A percentile compares a stretch with the other conserved stretches of the same genome.
Evolutionary conservation across 2,329 filamentous ascomycete genomes (phyloP).

Genomic region (Endothia cerciana): DNA sequence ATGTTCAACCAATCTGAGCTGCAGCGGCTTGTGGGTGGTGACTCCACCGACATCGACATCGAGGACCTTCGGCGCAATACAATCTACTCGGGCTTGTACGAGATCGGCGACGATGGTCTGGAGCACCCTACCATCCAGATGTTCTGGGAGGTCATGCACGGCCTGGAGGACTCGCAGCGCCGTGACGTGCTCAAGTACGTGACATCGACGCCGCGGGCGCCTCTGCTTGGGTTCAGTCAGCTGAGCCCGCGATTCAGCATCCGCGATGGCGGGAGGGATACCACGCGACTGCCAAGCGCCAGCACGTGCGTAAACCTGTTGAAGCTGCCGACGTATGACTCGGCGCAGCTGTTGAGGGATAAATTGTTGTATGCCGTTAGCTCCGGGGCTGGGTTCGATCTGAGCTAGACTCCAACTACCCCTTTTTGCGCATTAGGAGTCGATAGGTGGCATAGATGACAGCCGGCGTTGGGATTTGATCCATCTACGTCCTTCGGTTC

Average conservation of each 20-base stretch:
- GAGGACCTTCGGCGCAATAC: slow-evolving; percentile 85
- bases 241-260: slow-evolving; percentile 88
- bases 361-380: slow-evolving; percentile 91
- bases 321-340: slow-evolving; percentile 84
- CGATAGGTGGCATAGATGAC: neutral
- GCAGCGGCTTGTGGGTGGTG: slow-evolving; percentile 89
- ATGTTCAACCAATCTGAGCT: slow-evolving; percentile 99
- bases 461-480: neutral
- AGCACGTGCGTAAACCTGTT: slow-evolving; percentile 96
- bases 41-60: slow-evolving; percentile 83
- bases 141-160: slow-evolving; percentile 89
- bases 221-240: slow-evolving; percentile 85
- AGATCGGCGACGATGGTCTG: slow-evolving; percentile 81
- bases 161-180: slow-evolving; percentile 75
- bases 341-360: slow-evolving; percentile 66
- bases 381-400: slow-evolving; percentile 89
- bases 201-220: slow-evolving; percentile 88
- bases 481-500: neutral
- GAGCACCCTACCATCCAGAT: slow-evolving; percentile 85
- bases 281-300: slow-evolving; percentile 82
- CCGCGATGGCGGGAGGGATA: slow-evolving; percentile 76
- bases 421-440: neutral
- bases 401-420: slow-evolving; percentile 53
- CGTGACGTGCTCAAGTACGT: slow-evolving; percentile 93
- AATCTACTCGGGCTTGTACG: slow-evolving; percentile 83